Percentiles rank a stretch among this genome's conserved stretches.
These are phyloP conservation scores for Lepiota brunneoincarnata DNA, from an alignment of 768 basidiomycete species.

Conservation along the genomic window DNA sequence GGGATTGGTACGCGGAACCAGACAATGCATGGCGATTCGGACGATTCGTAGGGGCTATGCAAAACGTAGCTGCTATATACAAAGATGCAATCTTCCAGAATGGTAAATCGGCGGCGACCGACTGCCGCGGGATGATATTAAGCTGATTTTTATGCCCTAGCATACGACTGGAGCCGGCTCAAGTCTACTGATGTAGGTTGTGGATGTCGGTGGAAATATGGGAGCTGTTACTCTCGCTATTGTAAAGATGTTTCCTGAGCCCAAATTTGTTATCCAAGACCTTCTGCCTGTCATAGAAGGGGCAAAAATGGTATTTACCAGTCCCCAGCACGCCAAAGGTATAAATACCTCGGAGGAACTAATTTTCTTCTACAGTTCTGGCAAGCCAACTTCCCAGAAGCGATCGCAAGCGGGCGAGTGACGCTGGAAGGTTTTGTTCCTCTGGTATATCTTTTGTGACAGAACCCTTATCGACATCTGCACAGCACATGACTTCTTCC, in stretches of 20 bases:
- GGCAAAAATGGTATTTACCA: constrained; percentile 6
- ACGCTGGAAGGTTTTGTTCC: constrained; percentile 17
- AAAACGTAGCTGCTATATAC: constrained; percentile 23
- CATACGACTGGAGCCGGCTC: constrained; percentile 22
- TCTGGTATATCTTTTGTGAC: not conserved
- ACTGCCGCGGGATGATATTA: constrained; percentile 21
- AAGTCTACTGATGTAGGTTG: constrained; percentile 19
- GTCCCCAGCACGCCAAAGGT: not conserved
- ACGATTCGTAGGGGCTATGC: constrained; percentile 32
- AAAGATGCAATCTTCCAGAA: constrained; percentile 15
- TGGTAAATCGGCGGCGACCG: constrained; percentile 16
- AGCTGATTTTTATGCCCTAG: constrained; percentile 13
- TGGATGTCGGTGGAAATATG: constrained; percentile 29
- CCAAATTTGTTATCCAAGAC: constrained; percentile 26
- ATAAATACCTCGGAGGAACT: no score
- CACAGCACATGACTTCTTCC: constrained; percentile 35
- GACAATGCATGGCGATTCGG: constrained; percentile 18
- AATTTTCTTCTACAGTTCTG: constrained; percentile 4
- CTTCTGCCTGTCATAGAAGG: constrained; percentile 15
- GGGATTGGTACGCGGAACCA: constrained; percentile 22
- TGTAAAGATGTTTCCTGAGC: constrained; percentile 16
- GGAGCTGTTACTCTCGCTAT: constrained; percentile 23
- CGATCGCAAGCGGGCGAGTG: constrained; percentile 14
- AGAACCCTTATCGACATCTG: not conserved
- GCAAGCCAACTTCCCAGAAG: constrained; percentile 14